Evolutionary conservation across 371 early-diverging fungal genomes (phyloP), one percentile per base, ranked within the genome.

Genomic region (Syncephalastrum monosporum): DNA sequence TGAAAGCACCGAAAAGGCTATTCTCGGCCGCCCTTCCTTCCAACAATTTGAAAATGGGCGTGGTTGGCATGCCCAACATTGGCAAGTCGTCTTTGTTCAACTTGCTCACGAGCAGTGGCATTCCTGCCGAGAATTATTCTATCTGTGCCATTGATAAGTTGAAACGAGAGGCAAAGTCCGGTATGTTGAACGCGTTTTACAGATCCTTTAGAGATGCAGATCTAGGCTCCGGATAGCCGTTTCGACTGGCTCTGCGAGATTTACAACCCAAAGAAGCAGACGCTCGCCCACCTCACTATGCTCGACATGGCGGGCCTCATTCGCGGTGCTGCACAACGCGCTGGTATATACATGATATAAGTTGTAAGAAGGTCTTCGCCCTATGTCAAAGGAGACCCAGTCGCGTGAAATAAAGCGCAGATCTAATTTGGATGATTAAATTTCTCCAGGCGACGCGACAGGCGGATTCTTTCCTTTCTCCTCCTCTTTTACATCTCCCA

Each of bases 21-120:
- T 80, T n/a, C 55, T 80, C 7, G 77, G 80, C 23, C 61, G 89
- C 52, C 89, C 90, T 47, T 81, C 89, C 90, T 47, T 81, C 87
- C 29, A 91, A 92, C 72, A 94, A 94, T 78, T 74, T 98, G 61
- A 90, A 91, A 72, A 92, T 97, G 83, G 97, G 91, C 58, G 79
- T 97, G 19, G 97, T 99, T 42, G 98, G 97, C 46, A 71, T 97
- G 56, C 99, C 99, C 63, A 99, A 99, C 74, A 94, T 96, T 65
- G 99, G 91, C 56, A 96, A 98, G 72, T 90, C 89, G 7, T 87
- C 93, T 25, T 81, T 95, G 50, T 96, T 95, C 81, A 98, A 97
- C 75, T 80, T 82, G 50, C 69, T 98, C 55, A 98, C 98, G 21
- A 83, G 83, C 67, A 82, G 82, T 44, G 79, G 86, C 43, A 94